Percentiles rank a stretch among this genome's conserved stretches.
These are phyloP conservation scores for Mucor racemosus DNA, from an alignment of 371 early-diverging fungal species.

Conservation along the genomic window DNA sequence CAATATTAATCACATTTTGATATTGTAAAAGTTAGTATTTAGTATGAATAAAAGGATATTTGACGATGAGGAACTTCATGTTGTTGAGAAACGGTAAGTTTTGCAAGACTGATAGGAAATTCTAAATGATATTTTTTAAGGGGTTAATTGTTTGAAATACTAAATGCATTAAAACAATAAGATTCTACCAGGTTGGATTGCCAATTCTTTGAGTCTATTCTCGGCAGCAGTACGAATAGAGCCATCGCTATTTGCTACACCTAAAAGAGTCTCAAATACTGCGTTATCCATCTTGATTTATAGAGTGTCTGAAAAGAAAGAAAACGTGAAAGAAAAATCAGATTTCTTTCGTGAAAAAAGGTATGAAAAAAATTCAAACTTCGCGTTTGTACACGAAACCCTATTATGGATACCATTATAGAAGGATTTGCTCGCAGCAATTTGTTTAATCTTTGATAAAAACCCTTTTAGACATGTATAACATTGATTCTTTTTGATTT, in stretches of 20 bases:
- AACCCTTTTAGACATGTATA: no score
- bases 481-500: no score
- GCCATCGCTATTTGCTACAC: conserved; percentile 70
- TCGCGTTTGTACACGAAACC: conserved; percentile 1
- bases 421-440: neutral
- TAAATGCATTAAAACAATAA: neutral
- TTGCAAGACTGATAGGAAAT: conserved; percentile 71
- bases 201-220: conserved; percentile 69
- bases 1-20: neutral
- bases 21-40: neutral
- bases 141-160: neutral
- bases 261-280: conserved; percentile 72
- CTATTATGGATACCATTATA: neutral
- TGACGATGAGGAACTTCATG: conserved; percentile 74
- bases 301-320: neutral
- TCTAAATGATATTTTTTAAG: conserved; percentile 35
- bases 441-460: no score
- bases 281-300: conserved; percentile 67
- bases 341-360: no score
- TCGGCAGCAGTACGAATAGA: conserved; percentile 74
- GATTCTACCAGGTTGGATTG: conserved; percentile 59
- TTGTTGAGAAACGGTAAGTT: conserved; percentile 69
- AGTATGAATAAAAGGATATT: conserved; percentile 57
- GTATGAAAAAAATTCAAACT: conserved; percentile 1
- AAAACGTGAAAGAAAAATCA: conserved; percentile 1